Conservation (phyloP, 2,329 filamentous ascomycete species). For the Xenoacremonium recifei region DNA sequence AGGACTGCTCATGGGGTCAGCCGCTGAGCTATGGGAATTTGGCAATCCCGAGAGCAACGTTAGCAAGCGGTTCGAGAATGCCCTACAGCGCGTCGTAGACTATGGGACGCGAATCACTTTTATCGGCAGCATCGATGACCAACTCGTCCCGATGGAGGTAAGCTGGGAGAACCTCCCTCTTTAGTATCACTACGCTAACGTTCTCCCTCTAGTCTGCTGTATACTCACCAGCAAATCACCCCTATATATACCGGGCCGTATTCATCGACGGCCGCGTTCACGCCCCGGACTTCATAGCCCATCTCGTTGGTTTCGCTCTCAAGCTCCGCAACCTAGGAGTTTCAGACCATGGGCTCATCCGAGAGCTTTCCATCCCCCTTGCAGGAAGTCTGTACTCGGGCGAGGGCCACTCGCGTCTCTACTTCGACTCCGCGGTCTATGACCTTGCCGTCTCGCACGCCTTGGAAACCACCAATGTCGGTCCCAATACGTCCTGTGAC, state of each 20-base stretch:
- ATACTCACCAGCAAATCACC: slow-evolving; percentile 81
- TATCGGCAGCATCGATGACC: slow-evolving; percentile 93
- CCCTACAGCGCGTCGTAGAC: slow-evolving; percentile 70
- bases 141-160: slow-evolving; percentile 89
- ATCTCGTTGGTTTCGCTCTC: slow-evolving; percentile 87
- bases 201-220: slow-evolving; percentile 66
- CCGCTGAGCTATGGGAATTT: slow-evolving; percentile 95
- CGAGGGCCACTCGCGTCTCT: slow-evolving; percentile 89
- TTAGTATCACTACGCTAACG: slow-evolving; percentile 16
- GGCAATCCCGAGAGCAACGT: slow-evolving; percentile 77
- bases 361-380: slow-evolving; percentile 83
- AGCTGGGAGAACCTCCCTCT: neutral
- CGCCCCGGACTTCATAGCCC: slow-evolving; percentile 88
- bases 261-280: slow-evolving; percentile 94
- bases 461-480: slow-evolving; percentile 62
- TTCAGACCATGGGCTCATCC: slow-evolving; percentile 87
- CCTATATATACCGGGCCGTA: slow-evolving; percentile 92
- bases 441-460: slow-evolving; percentile 71
- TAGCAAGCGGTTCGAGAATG: slow-evolving; percentile 75
- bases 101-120: slow-evolving; percentile 84
- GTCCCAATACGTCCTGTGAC: slow-evolving; percentile 30
- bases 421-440: slow-evolving; percentile 87
- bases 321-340: slow-evolving; percentile 93
- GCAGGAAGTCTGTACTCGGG: slow-evolving; percentile 90
- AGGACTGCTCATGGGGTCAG: slow-evolving; percentile 82